phyloP scores from a whole-genome alignment of 345 rosid genomes.

The Boechera divaricarpa region DNA sequence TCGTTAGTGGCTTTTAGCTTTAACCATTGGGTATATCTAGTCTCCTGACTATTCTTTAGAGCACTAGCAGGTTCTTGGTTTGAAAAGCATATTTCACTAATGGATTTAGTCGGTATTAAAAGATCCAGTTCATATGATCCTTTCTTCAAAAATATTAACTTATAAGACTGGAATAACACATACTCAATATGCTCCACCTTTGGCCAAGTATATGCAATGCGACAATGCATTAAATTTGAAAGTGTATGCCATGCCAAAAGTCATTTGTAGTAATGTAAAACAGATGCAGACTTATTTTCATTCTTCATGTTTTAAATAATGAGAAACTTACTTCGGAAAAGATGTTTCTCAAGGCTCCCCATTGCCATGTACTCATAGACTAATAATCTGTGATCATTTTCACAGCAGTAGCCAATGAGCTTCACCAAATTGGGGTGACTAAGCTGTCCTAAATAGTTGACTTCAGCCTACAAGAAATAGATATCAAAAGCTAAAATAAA shows the following conservation, averaged over 20 bases:
- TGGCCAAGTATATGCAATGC: neutral
- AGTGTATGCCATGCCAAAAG: neutral
- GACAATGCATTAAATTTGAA: neutral
- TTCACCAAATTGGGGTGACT: constrained; percentile 93
- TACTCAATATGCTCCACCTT: neutral
- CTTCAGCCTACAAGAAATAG: constrained; percentile 75
- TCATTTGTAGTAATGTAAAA: neutral
- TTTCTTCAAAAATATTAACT: neutral
- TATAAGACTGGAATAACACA: neutral
- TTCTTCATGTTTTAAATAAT: neutral
- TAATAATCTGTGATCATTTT: constrained; percentile 87
- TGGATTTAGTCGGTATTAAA: neutral
- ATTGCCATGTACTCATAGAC: constrained; percentile 93
- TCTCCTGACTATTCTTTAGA: neutral
- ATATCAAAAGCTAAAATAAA: neutral
- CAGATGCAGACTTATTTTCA: neutral
- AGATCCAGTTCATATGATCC: neutral
- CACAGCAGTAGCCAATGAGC: constrained; percentile 98
- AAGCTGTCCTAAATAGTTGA: constrained; percentile 90
- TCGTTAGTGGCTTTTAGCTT: neutral
- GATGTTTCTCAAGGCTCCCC: constrained; percentile 96
- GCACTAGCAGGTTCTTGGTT: neutral
- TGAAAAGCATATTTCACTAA: constrained; percentile 1
- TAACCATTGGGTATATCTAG: neutral
- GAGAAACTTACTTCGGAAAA: constrained; percentile 80